Percentiles rank a stretch among this genome's conserved stretches.
Conservation (phyloP, 1,139 yeast species). For the Pichia sp. region DNA sequence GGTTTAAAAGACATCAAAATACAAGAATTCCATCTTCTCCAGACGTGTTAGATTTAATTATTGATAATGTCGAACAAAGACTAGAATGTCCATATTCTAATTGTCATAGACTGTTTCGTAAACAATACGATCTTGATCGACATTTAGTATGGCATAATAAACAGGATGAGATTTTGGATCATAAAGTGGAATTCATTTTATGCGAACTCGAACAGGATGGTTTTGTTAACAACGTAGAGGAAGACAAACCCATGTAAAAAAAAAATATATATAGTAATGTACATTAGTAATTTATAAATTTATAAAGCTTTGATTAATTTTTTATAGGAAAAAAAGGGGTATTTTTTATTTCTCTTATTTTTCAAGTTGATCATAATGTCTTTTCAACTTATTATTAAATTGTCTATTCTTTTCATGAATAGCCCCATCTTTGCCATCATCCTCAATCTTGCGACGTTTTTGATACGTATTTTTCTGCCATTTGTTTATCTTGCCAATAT, state of each 20-base stretch:
- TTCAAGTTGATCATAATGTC: slow-evolving; percentile 33
- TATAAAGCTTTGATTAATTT: too few relatives aligned
- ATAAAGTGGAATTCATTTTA: slow-evolving; percentile 4
- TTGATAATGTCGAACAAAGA: slow-evolving; percentile 34
- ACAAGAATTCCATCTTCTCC: slow-evolving; percentile 25
- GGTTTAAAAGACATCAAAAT: slow-evolving; percentile 9
- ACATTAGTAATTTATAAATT: too few relatives aligned
- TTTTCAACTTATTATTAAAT: slow-evolving; percentile 65
- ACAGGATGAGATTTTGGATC: slow-evolving; percentile 15
- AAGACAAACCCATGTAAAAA: background rate
- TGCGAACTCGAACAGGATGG: background rate
- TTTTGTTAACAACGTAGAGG: background rate
- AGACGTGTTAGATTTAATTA: slow-evolving; percentile 33
- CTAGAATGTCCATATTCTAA: slow-evolving; percentile 41
- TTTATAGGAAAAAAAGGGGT: too few relatives aligned
- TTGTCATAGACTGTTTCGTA: slow-evolving; percentile 44
- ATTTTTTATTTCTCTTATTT: background rate
- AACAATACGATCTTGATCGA: slow-evolving; percentile 44
- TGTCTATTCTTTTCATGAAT: slow-evolving; percentile 76
- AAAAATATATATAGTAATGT: background rate
- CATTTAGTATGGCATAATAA: slow-evolving; percentile 52
- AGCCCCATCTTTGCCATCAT: slow-evolving; percentile 23
- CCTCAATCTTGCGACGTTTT: slow-evolving; percentile 8
- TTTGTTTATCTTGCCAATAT: slow-evolving; percentile 5
- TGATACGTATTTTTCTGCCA: slow-evolving; percentile 14